Percentiles rank a stretch among this genome's conserved stretches.
Evolutionary conservation across 805 yeast species (phyloP).

Genomic region (Sugiyamaella mastotermitis): DNA sequence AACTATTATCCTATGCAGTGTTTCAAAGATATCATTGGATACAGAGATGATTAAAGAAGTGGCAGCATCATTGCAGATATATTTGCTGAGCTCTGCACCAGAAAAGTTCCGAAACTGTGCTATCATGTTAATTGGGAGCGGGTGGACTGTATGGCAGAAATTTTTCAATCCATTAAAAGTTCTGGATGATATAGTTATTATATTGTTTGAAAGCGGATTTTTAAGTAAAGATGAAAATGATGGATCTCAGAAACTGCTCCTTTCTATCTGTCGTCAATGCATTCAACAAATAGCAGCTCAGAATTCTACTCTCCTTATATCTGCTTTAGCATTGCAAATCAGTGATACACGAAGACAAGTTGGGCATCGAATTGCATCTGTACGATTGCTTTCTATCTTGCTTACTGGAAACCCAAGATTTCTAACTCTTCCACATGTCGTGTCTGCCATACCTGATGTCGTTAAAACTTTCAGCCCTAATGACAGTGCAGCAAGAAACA

Average conservation of each 20-base stretch:
- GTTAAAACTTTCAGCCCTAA: slow-evolving; percentile 17
- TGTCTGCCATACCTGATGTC: slow-evolving; percentile 14
- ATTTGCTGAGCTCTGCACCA: slow-evolving; percentile 14
- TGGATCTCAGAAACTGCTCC: slow-evolving; percentile 6
- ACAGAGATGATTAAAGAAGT: slow-evolving; percentile 13
- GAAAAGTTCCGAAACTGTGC: slow-evolving; percentile 12
- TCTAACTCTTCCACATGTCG: slow-evolving; percentile 14
- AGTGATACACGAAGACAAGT: slow-evolving; percentile 6
- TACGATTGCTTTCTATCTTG: slow-evolving; percentile 17
- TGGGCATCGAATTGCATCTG: slow-evolving; percentile 16
- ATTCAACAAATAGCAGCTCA: slow-evolving; percentile 17
- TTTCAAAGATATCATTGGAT: no score
- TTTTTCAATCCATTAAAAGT: slow-evolving; percentile 19
- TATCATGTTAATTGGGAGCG: slow-evolving; percentile 19
- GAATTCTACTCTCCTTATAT: slow-evolving; percentile 18
- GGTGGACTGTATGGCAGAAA: slow-evolving; percentile 22
- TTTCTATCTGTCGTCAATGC: slow-evolving; percentile 9
- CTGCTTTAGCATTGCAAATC: slow-evolving; percentile 17
- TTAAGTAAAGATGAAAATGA: slow-evolving; percentile 3
- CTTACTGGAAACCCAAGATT: no score
- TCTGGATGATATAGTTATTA: slow-evolving; percentile 13
- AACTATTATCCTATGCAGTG: no score
- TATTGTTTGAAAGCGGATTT: slow-evolving; percentile 16
- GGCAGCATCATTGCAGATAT: slow-evolving; percentile 17
- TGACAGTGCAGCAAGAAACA: slow-evolving; percentile 10